These are phyloP conservation scores for Leishmania major DNA, from an alignment of 208 protist species.

Conservation along the genomic window DNA sequence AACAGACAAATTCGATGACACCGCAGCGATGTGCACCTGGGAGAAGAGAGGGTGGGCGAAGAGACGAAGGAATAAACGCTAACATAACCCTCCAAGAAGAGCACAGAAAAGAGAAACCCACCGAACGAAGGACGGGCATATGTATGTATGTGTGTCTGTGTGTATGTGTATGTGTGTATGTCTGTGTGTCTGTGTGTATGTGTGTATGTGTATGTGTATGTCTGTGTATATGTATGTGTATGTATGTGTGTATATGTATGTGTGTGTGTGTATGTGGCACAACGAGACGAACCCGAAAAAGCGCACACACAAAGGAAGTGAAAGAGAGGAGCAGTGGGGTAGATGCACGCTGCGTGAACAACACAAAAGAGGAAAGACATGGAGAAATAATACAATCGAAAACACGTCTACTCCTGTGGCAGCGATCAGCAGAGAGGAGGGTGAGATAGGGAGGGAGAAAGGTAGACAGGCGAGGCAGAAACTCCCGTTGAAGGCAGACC, in stretches of 20 bases:
- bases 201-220: rapidly evolving
- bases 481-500: background rate
- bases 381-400: background rate
- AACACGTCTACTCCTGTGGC: background rate
- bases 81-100: background rate
- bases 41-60: background rate
- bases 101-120: background rate
- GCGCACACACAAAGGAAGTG: background rate
- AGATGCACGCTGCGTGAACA: too few relatives aligned
- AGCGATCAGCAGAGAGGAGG: background rate
- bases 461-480: background rate
- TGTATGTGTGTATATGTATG: rapidly evolving
- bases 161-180: too few relatives aligned
- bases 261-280: background rate
- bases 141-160: too few relatives aligned
- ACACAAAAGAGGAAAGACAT: background rate
- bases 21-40: background rate
- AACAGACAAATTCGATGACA: too few relatives aligned
- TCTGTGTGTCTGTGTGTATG: background rate
- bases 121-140: rapidly evolving
- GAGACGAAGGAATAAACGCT: background rate
- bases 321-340: background rate
- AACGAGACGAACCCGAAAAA: background rate
- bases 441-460: conserved; percentile 1
- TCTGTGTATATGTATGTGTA: rapidly evolving